These are phyloP conservation scores for Musa troglodytarum DNA, from an alignment of 176 grass and related monocot genomes.

Conservation along the genomic window DNA sequence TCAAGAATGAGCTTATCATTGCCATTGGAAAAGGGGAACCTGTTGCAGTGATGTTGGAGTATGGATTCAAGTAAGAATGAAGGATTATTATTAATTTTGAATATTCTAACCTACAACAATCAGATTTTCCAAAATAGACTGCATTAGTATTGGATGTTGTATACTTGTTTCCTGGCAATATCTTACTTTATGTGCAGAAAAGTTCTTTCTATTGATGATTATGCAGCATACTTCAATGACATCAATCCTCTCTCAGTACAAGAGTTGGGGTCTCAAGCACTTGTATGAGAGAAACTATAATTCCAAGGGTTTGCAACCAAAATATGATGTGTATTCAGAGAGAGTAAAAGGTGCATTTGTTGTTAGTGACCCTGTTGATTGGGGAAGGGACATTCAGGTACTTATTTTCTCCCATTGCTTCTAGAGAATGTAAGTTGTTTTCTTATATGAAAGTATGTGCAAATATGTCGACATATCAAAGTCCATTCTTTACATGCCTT, in stretches of 20 bases:
- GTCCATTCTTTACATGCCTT: neutral
- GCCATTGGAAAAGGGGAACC: slow-evolving; percentile 98
- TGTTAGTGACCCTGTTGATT: slow-evolving; percentile 88
- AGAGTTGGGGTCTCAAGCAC: slow-evolving; percentile 50
- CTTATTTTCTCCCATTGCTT: slow-evolving; percentile 2
- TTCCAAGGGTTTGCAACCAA: slow-evolving; percentile 32
- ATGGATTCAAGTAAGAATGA: slow-evolving; percentile 28
- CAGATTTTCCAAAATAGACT: neutral
- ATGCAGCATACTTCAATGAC: slow-evolving; percentile 69
- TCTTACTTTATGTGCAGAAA: slow-evolving; percentile 54
- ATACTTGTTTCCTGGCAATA: slow-evolving; percentile 11
- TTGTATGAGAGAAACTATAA: slow-evolving; percentile 29
- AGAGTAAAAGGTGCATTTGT: slow-evolving; percentile 89
- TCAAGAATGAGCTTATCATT: slow-evolving; percentile 72
- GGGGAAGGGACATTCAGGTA: slow-evolving; percentile 99
- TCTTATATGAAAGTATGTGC: neutral
- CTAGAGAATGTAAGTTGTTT: neutral
- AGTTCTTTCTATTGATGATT: slow-evolving; percentile 88
- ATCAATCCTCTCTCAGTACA: slow-evolving; percentile 85
- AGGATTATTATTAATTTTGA: slow-evolving; percentile 4
- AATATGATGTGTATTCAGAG: slow-evolving; percentile 65
- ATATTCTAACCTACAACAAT: neutral
- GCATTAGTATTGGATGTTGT: neutral
- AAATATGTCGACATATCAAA: neutral
- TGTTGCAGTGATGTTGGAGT: slow-evolving; percentile 63